Evolutionary conservation across 371 early-diverging fungal species (phyloP).

Genomic region (Fennellomyces sp.): DNA sequence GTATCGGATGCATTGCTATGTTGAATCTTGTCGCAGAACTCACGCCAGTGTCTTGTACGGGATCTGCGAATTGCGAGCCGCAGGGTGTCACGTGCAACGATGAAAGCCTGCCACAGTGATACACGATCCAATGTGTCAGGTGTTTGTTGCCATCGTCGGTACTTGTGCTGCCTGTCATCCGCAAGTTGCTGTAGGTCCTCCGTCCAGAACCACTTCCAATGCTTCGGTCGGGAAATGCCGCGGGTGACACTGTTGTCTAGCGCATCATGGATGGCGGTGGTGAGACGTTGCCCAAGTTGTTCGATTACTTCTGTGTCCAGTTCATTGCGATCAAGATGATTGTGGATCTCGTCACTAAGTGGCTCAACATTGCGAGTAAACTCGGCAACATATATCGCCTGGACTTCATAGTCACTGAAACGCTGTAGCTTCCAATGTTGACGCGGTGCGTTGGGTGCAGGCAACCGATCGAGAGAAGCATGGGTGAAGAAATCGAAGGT

Average conservation of each 20-base stretch:
- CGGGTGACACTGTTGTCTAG: neutral
- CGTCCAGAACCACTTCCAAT: slow-evolving; percentile 15
- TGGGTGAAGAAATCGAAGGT: neutral
- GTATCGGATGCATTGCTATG: neutral
- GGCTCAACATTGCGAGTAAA: neutral
- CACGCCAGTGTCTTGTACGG: neutral
- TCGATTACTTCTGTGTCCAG: neutral
- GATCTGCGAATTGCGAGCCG: neutral
- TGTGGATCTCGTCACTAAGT: neutral
- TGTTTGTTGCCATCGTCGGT: neutral
- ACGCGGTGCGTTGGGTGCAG: neutral
- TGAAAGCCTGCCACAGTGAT: neutral
- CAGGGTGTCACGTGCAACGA: neutral
- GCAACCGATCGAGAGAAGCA: neutral
- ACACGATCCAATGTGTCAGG: neutral
- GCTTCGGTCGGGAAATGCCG: neutral
- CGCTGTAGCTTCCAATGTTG: slow-evolving; percentile 4
- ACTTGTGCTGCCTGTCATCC: slow-evolving; percentile 8
- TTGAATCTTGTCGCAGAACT: slow-evolving; percentile 6
- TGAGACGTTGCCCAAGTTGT: neutral
- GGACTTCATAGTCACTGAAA: neutral
- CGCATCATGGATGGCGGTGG: slow-evolving; percentile 4
- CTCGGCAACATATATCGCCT: neutral
- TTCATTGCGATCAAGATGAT: neutral
- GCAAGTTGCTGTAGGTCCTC: slow-evolving; percentile 1